Evolutionary conservation across 2,329 filamentous ascomycete species (phyloP).

Genomic region (Talaromyces sp.): DNA sequence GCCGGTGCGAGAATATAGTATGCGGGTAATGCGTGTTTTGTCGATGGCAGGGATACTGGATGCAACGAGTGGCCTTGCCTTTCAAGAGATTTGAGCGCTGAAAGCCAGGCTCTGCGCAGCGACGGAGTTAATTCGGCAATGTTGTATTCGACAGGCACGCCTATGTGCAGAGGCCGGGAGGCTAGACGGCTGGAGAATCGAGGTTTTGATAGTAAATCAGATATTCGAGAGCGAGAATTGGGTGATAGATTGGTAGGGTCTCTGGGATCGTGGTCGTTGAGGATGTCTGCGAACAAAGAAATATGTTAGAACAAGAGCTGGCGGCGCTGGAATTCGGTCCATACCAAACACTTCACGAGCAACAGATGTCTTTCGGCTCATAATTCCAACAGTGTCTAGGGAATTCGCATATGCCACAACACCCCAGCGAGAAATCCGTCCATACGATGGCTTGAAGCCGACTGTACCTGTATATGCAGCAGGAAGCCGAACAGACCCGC

Average conservation of each 20-base stretch:
- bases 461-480: constrained; percentile 79
- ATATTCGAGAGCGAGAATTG: constrained; percentile 49
- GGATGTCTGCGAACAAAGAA: constrained; percentile 29
- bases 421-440: constrained; percentile 76
- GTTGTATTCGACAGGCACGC: constrained; percentile 74
- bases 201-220: constrained; percentile 36
- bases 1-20: constrained; percentile 96
- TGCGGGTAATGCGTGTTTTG: constrained; percentile 77
- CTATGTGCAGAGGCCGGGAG: constrained; percentile 44
- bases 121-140: constrained; percentile 68
- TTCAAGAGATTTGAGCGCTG: constrained; percentile 56
- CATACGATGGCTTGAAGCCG: constrained; percentile 90
- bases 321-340: constrained; percentile 4
- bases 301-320: constrained; percentile 5
- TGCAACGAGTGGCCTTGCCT: constrained; percentile 65
- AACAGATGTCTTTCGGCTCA: constrained; percentile 52
- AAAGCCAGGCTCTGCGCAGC: constrained; percentile 66
- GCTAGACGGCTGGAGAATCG: constrained; percentile 19
- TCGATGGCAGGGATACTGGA: constrained; percentile 74
- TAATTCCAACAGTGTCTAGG: constrained; percentile 78
- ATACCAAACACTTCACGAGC: constrained; percentile 50
- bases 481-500: constrained; percentile 79
- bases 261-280: constrained; percentile 58
- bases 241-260: constrained; percentile 69
- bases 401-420: constrained; percentile 91